Evolutionary conservation across 2,329 filamentous ascomycete species (phyloP), one percentile per base, ranked within the genome.

Genomic region (Clarireedia monteithiana): DNA sequence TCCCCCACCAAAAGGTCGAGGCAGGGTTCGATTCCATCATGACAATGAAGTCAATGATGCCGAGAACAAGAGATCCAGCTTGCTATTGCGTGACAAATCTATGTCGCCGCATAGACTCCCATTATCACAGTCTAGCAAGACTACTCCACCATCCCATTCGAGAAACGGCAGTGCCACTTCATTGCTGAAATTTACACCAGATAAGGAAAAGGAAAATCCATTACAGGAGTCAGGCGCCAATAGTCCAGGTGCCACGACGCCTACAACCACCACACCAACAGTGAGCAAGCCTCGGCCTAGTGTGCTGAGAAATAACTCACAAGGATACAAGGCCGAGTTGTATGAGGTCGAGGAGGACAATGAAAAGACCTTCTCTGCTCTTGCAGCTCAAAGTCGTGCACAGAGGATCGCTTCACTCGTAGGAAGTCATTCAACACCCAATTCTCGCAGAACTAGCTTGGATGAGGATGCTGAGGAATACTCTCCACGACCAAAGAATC

Each of bases 1-100:
- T 26, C 53, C 48, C 45, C 44, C 46, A 23, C 27, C 27, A 30
- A 45, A 50, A 39, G 60, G 64, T 51, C 30, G 61, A 59, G 59
- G 59, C 57, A 63, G 67, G 50, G 67, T 69, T 3, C 62, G 66
- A 15, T 69, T 69, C 59, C 67, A 68, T 51, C 65, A 62, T 48
- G 64, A 62, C 24, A 68, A 64, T 55, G 67, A 68, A 53, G 63
- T 62, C 53, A 68, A 66, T 49, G 67, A 69, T 61, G 51, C 50
- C 5, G 52, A 61, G 23, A 68, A 68, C 53, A 58, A 62, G 24
- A 65, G 61, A 24, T 63, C 60, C 24, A 62, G 50, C 42, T 54
- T 63, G 30, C 65, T 62, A 27, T 48, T 64, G 23, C 63, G 61
- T 47, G 61, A 66, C 39, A 40, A 59, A 54, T 62, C 64, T 7